Percentiles rank a stretch among this genome's conserved stretches.
phyloP scores from a whole-genome alignment of 306 rosid genomes.

The Sphenostylis stenocarpa region DNA sequence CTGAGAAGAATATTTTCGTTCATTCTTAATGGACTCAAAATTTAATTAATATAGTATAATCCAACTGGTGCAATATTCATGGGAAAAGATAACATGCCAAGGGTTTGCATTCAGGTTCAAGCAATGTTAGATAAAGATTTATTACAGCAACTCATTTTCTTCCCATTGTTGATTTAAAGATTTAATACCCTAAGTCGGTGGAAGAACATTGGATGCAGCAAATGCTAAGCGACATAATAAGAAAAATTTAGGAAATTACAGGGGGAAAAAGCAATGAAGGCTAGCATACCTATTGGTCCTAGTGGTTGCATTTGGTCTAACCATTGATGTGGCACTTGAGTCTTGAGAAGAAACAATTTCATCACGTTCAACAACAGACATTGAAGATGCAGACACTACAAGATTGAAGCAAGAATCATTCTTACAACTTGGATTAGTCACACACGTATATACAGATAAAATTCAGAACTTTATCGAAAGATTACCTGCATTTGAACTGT shows the following conservation, averaged over 20 bases:
- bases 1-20: background rate
- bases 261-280: conserved; percentile 17
- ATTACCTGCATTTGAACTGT: conserved; percentile 69
- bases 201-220: background rate
- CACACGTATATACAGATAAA: background rate
- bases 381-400: conserved; percentile 54
- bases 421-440: conserved; percentile 2
- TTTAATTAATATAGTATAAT: background rate
- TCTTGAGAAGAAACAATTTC: conserved; percentile 72
- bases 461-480: conserved; percentile 14
- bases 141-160: background rate
- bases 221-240: background rate
- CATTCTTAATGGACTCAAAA: conserved; percentile 7
- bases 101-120: background rate
- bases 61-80: conserved; percentile 7
- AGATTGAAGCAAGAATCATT: conserved; percentile 31
- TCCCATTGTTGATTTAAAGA: background rate
- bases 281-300: conserved; percentile 65
- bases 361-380: conserved; percentile 63
- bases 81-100: background rate
- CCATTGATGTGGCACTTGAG: conserved; percentile 51
- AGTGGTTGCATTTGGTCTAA: conserved; percentile 49
- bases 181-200: conserved; percentile 8
- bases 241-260: background rate
- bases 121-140: background rate